Evolutionary conservation across 139 green algal species (phyloP), one percentile per base, ranked within the genome.

Genomic region (Edaphochlamys debaryana): DNA sequence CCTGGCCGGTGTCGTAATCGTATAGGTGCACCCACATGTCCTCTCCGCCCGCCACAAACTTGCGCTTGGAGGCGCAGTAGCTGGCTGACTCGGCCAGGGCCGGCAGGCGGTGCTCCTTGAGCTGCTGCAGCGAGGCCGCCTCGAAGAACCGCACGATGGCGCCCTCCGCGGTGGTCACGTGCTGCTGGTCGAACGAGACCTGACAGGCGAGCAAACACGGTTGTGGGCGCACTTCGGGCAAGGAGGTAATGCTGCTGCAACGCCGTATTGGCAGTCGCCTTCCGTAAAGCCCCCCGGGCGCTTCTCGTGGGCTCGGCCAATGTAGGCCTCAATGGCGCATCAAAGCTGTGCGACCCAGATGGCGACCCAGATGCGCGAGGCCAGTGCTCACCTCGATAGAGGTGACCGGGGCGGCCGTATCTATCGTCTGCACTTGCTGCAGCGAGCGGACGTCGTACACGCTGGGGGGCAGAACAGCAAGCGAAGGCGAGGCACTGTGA

Each of bases 21-120:
- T 96, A 94, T 63, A 99, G 74, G 68, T 96, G 95, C 62, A 98
- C 96, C 95, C 96, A 98, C 97, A 99, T 99, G 92, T 99, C 98
- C 58, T 90, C 91, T 19, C 98, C 98, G 27, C 96, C 98, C 27
- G 91, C 92, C 38, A 95, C 95, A 85, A 99, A 93, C 54, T 72
- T 66, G 41, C 69, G 70, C 70, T 89, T 92, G 34, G 91, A 68
- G 15, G 93, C 80, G 86, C 90, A 96, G 85, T 94, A 96, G 84
- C 88, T 96, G 45, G 96, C 97, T 3, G 88, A 91, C 89, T 98
- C 95, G 7, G 97, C 92, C 9, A 87, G 67, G 77, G 95, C 92
- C 25, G 77, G 45, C 41, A 92, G 40, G 19, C 36, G 79, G 75
- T 92, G 85, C 54, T 79, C 41, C 77, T 95, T 95, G 34, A 87